Percentiles rank a stretch among this genome's conserved stretches.
Evolutionary conservation across 2,329 filamentous ascomycete species (phyloP).

Genomic region (Meredithiella fracta): DNA sequence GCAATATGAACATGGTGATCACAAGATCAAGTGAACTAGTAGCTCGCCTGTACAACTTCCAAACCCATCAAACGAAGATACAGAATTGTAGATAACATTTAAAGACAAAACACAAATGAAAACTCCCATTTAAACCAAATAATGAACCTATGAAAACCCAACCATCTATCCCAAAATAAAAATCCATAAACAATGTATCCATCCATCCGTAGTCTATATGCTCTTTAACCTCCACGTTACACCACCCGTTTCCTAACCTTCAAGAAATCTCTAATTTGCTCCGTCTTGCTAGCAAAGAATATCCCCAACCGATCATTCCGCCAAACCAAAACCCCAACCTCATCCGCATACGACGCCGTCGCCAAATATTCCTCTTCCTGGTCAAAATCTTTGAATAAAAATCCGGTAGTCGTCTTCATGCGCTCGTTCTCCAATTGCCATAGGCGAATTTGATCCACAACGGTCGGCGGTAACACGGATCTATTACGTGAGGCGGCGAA

Average conservation of each 20-base stretch:
- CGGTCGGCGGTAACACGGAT: conserved; percentile 78
- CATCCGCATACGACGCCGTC: conserved; percentile 64
- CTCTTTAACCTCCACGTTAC: not conserved
- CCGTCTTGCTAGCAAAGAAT: conserved; percentile 85
- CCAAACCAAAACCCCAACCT: conserved; percentile 82
- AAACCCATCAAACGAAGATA: no score
- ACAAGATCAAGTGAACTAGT: no score
- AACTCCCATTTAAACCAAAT: no score
- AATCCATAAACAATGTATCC: no score
- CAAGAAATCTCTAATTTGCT: conserved; percentile 73
- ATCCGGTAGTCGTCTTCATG: conserved; percentile 70
- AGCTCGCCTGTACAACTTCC: no score
- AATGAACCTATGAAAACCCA: no score
- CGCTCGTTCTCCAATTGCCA: conserved; percentile 97
- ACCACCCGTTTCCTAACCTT: conserved; percentile 42
- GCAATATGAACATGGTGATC: no score
- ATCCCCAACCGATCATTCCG: conserved; percentile 60
- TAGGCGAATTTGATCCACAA: conserved; percentile 90
- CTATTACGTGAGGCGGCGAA: conserved; percentile 38
- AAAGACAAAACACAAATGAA: no score
- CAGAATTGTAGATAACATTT: no score
- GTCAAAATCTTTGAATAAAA: conserved; percentile 78
- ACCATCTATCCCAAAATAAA: no score
- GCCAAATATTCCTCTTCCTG: conserved; percentile 52
- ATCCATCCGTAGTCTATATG: no score